Evolutionary conservation across 805 yeast genomes (phyloP), one percentile per base, ranked within the genome.

Genomic region (Saturnispora besseyi): DNA sequence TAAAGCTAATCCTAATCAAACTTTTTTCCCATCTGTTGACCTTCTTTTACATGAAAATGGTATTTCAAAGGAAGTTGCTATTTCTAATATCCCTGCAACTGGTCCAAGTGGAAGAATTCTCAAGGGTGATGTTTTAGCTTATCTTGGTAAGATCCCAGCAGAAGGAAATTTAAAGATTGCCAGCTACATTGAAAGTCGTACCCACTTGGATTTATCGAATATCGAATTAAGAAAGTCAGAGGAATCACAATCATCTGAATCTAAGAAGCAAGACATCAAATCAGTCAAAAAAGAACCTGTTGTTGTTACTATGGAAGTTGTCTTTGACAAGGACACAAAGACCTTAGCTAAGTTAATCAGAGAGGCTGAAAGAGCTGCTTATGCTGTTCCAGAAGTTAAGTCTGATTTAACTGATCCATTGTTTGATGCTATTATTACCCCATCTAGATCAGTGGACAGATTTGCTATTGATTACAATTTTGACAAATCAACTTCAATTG

Each of bases 41-140:
- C 55, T 79, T 3, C 70, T 91, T 29, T 70, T 91, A 36, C 78
- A 75, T 38, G 72, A 72, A 51, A 75, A 87, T 60, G 64, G 74
- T 48, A 81, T 91, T 51, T 76, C 91, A 1, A 67, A 65, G 50
- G 83, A 76, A 40, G 91, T 84, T 26, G 96, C 96, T 2, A 53
- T 85, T 21, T 59, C 70, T 8, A 79, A 82, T 55, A 87, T 91
- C 59, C 71, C 77, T 38, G 95, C 96, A 7, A 75, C 95, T 1
- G 99, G 98, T 21, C 95, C 95, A 29, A 76, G 81, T 50, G 98
- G 98, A 9, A 77, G 96, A 60, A 64, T 91, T 38, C 73, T 91
- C 55, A 87, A 85, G 68, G 98, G 98, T 55, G 99, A 91, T 65
- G 91, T 90, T 1, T 73, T 90, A 56, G 93, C 95, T 0, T 81